Conservation (phyloP, 176 grass and related monocot genomes). For the Rhynchospora tenuis region DNA sequence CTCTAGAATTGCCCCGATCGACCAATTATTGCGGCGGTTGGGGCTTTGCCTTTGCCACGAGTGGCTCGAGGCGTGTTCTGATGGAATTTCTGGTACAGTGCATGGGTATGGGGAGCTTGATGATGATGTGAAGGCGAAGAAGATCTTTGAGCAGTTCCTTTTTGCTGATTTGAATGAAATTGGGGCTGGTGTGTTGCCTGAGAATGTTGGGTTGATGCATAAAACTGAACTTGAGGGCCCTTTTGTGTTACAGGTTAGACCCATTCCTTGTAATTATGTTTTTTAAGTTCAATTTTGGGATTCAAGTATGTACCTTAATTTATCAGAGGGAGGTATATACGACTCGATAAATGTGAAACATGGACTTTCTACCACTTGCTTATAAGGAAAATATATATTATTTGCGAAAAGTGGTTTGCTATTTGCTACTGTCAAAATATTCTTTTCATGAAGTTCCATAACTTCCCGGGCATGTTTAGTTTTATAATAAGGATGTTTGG, state of each 20-base stretch:
- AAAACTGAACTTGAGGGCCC: constrained; percentile 55
- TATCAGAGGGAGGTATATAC: background rate
- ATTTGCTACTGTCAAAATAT: background rate
- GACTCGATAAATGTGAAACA: background rate
- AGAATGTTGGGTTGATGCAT: constrained; percentile 56
- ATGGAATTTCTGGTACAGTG: constrained; percentile 15
- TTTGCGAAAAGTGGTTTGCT: background rate
- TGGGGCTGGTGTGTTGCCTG: constrained; percentile 56
- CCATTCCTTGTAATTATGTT: background rate
- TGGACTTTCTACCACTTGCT: background rate
- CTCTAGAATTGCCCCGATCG: constrained; percentile 28
- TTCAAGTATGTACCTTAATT: background rate
- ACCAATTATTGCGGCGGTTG: constrained; percentile 45
- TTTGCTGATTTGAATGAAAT: constrained; percentile 73
- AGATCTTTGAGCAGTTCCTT: constrained; percentile 76
- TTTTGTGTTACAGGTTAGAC: constrained; percentile 76
- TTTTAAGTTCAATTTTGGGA: constrained; percentile 24
- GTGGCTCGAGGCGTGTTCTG: constrained; percentile 58
- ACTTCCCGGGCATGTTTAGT: background rate
- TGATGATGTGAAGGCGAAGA: constrained; percentile 36
- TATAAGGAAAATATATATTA: background rate
- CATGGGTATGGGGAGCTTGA: constrained; percentile 34
- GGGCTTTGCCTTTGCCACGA: constrained; percentile 57
- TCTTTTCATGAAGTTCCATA: background rate
- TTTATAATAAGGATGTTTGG: background rate